These are phyloP conservation scores for Endothia cerciana DNA, from an alignment of 2,329 filamentous ascomycete species.

Conservation along the genomic window DNA sequence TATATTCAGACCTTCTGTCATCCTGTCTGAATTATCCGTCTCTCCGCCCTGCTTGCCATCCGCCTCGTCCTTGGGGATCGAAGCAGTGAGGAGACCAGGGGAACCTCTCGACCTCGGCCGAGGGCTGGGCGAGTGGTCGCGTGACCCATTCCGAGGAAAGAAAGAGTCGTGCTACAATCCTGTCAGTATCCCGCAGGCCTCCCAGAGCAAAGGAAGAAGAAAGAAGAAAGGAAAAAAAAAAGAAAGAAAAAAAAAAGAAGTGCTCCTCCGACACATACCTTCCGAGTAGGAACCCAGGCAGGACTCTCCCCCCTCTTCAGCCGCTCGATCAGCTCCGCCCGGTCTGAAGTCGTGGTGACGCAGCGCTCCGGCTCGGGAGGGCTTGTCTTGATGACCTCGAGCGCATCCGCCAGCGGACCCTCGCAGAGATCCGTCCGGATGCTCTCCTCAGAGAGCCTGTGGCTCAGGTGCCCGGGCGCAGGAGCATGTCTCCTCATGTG, in stretches of 20 bases:
- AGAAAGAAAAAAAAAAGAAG: too few species aligned
- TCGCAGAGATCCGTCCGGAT: conserved; percentile 65
- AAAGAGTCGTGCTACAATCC: conserved; percentile 46
- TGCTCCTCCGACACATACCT: conserved; percentile 49
- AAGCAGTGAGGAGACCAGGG: conserved; percentile 47
- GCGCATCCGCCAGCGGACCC: conserved; percentile 54
- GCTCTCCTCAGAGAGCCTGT: conserved; percentile 61
- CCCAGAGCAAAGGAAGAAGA: neutral
- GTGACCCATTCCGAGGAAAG: conserved; percentile 40
- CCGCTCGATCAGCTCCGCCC: conserved; percentile 80
- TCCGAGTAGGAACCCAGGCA: conserved; percentile 70
- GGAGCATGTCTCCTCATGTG: conserved; percentile 8
- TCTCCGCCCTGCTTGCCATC: conserved; percentile 38
- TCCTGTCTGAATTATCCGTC: conserved; percentile 44
- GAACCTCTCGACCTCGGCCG: conserved; percentile 42
- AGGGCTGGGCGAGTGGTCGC: conserved; percentile 43
- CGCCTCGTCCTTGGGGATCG: conserved; percentile 46
- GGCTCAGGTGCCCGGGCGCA: conserved; percentile 31
- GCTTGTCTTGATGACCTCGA: conserved; percentile 32
- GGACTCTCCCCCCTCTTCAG: conserved; percentile 81
- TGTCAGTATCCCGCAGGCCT: conserved; percentile 20
- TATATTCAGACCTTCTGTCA: conserved; percentile 66
- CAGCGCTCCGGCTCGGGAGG: conserved; percentile 38
- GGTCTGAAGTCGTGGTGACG: conserved; percentile 54
- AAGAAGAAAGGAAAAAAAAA: too few species aligned